Conservation (phyloP, 1,139 yeast genomes). For the Trichomonascaceae sp. region DNA sequence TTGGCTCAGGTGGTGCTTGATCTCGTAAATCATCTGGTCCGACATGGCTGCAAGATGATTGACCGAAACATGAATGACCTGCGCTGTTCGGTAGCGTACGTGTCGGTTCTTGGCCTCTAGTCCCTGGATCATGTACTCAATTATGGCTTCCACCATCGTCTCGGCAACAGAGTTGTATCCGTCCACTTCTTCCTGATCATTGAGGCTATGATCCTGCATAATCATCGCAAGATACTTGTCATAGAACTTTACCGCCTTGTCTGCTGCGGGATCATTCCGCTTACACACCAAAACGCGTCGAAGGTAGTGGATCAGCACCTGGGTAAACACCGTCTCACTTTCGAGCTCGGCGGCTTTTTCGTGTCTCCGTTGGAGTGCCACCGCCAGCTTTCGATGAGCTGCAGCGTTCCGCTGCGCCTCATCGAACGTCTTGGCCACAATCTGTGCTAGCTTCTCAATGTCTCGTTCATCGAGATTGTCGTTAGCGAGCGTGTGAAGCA, state of each 20-base stretch:
- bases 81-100: slow-evolving; percentile 74
- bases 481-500: no score
- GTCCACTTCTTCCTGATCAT: slow-evolving; percentile 30
- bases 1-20: slow-evolving; percentile 47
- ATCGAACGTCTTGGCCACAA: slow-evolving; percentile 62
- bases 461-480: no score
- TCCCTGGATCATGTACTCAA: slow-evolving; percentile 61
- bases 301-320: slow-evolving; percentile 45
- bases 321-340: slow-evolving; percentile 44
- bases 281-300: slow-evolving; percentile 56
- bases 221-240: slow-evolving; percentile 49
- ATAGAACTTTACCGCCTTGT: slow-evolving; percentile 61
- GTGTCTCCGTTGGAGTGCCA: slow-evolving; percentile 49
- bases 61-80: slow-evolving; percentile 60
- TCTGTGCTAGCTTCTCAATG: no score
- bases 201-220: slow-evolving; percentile 7
- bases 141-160: slow-evolving; percentile 46
- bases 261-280: slow-evolving; percentile 62
- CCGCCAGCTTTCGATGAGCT: slow-evolving; percentile 63
- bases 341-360: slow-evolving; percentile 40
- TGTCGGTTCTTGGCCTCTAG: slow-evolving; percentile 61
- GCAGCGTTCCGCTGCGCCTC: slow-evolving; percentile 66
- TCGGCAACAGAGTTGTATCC: slow-evolving; percentile 26
- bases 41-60: slow-evolving; percentile 67
- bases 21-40: slow-evolving; percentile 51